Percentiles rank a stretch among this genome's conserved stretches.
These are phyloP conservation scores for Eimeria tenella DNA, from an alignment of 169 alveolate species.

Conservation along the genomic window DNA sequence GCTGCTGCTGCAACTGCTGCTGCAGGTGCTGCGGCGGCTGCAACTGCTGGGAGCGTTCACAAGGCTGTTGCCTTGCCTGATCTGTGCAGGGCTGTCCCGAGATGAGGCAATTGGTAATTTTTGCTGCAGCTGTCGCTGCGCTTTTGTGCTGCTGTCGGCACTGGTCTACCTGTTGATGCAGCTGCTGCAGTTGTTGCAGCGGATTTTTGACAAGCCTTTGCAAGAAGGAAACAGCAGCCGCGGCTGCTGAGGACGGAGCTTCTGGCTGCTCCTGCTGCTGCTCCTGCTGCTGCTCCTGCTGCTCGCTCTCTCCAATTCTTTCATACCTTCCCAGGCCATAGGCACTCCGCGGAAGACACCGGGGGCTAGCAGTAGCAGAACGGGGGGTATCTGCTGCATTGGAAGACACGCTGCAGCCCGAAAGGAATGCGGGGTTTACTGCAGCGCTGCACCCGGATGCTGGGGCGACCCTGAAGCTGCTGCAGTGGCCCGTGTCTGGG, in stretches of 20 bases:
- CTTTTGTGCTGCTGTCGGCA: neutral
- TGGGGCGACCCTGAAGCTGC: neutral
- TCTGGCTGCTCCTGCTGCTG: neutral
- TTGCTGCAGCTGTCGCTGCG: slow-evolving; percentile 32
- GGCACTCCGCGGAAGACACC: neutral
- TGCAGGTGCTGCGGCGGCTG: slow-evolving; percentile 40
- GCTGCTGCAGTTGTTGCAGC: slow-evolving; percentile 40
- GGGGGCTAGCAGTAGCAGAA: neutral
- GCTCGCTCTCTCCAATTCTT: neutral
- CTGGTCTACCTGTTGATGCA: slow-evolving; percentile 2
- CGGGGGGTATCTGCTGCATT: neutral
- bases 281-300: slow-evolving; percentile 29
- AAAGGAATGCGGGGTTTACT: neutral
- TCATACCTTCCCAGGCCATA: neutral
- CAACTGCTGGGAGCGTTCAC: neutral
- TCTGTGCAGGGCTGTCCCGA: neutral
- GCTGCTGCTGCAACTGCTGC: neutral
- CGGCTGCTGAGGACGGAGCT: neutral
- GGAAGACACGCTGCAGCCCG: neutral
- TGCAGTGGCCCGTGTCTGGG: neutral
- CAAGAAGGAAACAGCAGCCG: slow-evolving; percentile 41
- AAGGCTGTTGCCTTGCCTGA: neutral
- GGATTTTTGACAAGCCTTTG: slow-evolving; percentile 1
- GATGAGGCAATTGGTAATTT: slow-evolving; percentile 5
- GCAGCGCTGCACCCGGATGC: neutral